These are phyloP conservation scores for Sporothrix inflata DNA, from an alignment of 2,329 filamentous ascomycete species.

Conservation along the genomic window DNA sequence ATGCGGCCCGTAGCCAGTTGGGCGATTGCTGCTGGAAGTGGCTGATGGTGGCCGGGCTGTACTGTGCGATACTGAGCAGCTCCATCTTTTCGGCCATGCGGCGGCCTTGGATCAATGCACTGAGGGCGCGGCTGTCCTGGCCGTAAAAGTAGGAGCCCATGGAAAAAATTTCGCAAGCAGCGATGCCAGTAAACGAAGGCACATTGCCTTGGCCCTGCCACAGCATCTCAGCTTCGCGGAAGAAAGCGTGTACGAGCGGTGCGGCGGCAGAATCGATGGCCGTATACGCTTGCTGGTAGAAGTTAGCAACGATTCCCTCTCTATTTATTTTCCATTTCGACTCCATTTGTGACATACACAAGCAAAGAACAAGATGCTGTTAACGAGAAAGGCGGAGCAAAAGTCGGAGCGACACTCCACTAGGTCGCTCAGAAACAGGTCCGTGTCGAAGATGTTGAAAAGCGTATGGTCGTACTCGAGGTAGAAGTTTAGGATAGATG, in stretches of 20 bases:
- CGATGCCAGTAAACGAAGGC: neutral
- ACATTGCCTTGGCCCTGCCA: slow-evolving; percentile 6
- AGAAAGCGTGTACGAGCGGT: neutral
- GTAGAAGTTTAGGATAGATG: slow-evolving; percentile 31
- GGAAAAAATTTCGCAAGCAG: slow-evolving; percentile 25
- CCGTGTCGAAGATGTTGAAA: slow-evolving; percentile 27
- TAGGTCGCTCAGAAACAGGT: neutral
- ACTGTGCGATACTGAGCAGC: neutral
- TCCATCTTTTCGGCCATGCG: slow-evolving; percentile 27
- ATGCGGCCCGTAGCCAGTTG: slow-evolving; percentile 27
- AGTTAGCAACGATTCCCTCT: neutral
- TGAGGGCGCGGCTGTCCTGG: slow-evolving; percentile 18
- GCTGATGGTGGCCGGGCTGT: neutral
- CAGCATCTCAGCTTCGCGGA: neutral
- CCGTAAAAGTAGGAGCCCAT: slow-evolving; percentile 29
- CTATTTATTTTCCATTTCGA: neutral
- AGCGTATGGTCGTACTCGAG: slow-evolving; percentile 31
- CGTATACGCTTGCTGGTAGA: slow-evolving; percentile 6
- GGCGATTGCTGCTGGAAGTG: neutral
- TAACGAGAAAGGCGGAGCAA: slow-evolving; percentile 14
- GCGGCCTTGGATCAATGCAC: slow-evolving; percentile 24
- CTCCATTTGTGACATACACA: neutral
- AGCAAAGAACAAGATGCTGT: slow-evolving; percentile 3
- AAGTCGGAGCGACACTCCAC: slow-evolving; percentile 6
- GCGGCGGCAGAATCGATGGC: neutral